These are phyloP conservation scores for Tephrocybe sp. DNA, from an alignment of 768 basidiomycete genomes.

Conservation along the genomic window DNA sequence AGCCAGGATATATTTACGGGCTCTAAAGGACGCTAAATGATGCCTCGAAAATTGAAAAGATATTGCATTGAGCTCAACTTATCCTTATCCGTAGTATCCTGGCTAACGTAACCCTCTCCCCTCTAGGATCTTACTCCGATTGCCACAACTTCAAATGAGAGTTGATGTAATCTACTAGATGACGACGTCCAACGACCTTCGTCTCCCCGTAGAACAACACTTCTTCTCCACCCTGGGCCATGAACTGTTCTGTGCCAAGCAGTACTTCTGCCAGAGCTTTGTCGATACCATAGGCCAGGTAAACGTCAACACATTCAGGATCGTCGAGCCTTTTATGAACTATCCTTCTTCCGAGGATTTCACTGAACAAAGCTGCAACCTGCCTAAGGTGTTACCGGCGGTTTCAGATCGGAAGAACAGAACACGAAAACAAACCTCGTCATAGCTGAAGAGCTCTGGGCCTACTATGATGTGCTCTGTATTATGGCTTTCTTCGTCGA, in stretches of 20 bases:
- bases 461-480: constrained; percentile 31
- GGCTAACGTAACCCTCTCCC: too few relatives aligned
- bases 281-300: constrained; percentile 17
- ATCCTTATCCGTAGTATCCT: too few relatives aligned
- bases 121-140: background rate
- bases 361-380: constrained; percentile 25
- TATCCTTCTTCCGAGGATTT: constrained; percentile 27
- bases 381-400: too few relatives aligned
- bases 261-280: constrained; percentile 18
- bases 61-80: too few relatives aligned
- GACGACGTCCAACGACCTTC: constrained; percentile 24
- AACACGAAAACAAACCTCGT: constrained; percentile 30
- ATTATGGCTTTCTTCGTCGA: constrained; percentile 22
- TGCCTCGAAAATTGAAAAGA: too few relatives aligned
- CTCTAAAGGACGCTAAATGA: too few relatives aligned
- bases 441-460: constrained; percentile 28
- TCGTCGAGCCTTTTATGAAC: constrained; percentile 21
- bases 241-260: constrained; percentile 15
- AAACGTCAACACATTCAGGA: constrained; percentile 18
- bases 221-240: constrained; percentile 24
- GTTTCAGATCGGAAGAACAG: too few relatives aligned
- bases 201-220: constrained; percentile 15
- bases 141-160: constrained; percentile 20
- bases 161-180: constrained; percentile 23
- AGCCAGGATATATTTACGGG: too few relatives aligned